Evolutionary conservation across 2,329 filamentous ascomycete species (phyloP), one percentile per base, ranked within the genome.

Genomic region (Sporothrix schenckii): DNA sequence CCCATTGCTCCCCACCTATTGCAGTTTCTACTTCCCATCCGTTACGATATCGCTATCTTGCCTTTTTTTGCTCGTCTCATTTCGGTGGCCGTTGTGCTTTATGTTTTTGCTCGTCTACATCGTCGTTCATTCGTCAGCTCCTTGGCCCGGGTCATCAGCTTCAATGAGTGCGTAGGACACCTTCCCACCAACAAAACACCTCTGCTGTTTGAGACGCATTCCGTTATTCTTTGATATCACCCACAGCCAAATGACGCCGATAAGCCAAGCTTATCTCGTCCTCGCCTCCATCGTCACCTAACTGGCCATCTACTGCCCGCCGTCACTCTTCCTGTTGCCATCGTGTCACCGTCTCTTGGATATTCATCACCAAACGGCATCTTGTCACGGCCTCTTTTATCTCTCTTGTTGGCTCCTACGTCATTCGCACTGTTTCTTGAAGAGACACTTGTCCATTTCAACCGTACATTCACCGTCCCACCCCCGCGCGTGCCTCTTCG

Each of bases 211-310:
- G 68, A 63, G 60, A 67, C 69, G 69, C 68, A 58, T 70, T 69
- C 44, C 39, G 68, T 74, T 75, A 76, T 71, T 70, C 27, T n/a
- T 63, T 65, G 53, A 68, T 71, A 70, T 70, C 68, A 66, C 58
- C 27, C 53, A 71, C 72, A 74, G 71, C 70, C 80, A 81, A 83
- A 87, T 87, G 85, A 86, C 84, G 81, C 81, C 80, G 82, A 86
- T 85, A 85, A 85, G 82, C 80, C 80, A 82, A 79, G 81, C 84
- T 85, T 86, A 86, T 86, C 84, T 87, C 76, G 81, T 85, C 78
- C 80, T 85, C 75, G 81, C 79, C 78, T 83, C 84, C 73, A 82
- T 86, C 78, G 79, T 85, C 79, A 85, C 84, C 78, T 85, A 85
- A 60, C 58, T 13, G 47, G 63, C 63, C 47, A 6, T 63, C 39